These are phyloP conservation scores for Aspergillus fructus DNA, from an alignment of 2,329 filamentous ascomycete species.

Conservation along the genomic window DNA sequence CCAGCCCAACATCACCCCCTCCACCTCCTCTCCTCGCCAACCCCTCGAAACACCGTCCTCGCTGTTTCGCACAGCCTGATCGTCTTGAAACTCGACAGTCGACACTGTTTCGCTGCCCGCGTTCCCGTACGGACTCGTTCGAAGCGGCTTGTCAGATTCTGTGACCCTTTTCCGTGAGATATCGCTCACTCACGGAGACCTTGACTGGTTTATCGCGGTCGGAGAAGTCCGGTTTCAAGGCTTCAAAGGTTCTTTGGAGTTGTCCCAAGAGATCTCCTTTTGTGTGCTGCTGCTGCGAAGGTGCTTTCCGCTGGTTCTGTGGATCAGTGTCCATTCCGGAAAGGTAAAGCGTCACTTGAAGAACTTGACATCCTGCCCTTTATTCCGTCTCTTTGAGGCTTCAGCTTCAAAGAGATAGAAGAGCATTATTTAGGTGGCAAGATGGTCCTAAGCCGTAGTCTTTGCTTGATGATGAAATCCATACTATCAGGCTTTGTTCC, in stretches of 20 bases:
- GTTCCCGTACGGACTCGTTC: constrained; percentile 17
- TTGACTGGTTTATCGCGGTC: constrained; percentile 42
- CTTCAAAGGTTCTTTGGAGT: constrained; percentile 25
- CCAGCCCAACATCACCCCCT: constrained; percentile 8
- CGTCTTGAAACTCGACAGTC: constrained; percentile 29
- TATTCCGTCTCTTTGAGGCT: constrained; percentile 15
- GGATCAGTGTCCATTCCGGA: constrained; percentile 18
- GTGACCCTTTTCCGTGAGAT: constrained; percentile 35
- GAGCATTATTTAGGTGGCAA: constrained; percentile 12
- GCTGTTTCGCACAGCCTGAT: constrained; percentile 23
- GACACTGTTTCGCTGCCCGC: constrained; percentile 25
- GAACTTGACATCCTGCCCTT: constrained; percentile 14
- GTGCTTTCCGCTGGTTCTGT: constrained; percentile 20
- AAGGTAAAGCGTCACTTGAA: constrained; percentile 40
- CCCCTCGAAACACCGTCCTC: constrained; percentile 6
- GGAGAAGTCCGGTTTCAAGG: constrained; percentile 33
- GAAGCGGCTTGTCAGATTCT: constrained; percentile 31
- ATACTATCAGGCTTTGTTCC: constrained; percentile 10
- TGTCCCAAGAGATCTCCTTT: not conserved
- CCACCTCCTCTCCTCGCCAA: constrained; percentile 12
- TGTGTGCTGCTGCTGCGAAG: constrained; percentile 17
- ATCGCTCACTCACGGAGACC: constrained; percentile 35
- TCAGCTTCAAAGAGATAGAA: constrained; percentile 8
- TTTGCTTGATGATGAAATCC: constrained; percentile 6
- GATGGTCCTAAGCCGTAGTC: constrained; percentile 15